Evolutionary conservation across 495 filamentous ascomycete species (phyloP).

Genomic region (Talaromyces thailandensis): DNA sequence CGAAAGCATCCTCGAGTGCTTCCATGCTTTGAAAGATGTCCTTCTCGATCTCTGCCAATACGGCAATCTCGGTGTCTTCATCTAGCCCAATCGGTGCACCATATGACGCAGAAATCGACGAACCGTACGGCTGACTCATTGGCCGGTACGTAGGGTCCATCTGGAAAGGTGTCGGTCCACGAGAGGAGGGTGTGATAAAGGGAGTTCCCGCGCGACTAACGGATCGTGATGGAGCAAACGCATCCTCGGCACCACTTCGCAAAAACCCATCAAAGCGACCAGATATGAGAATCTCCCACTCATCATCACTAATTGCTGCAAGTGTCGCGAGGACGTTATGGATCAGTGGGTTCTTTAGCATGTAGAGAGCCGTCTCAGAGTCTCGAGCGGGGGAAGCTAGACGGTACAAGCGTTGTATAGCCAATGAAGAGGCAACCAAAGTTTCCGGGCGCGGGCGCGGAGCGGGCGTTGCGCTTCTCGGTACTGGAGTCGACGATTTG

Average conservation of each 20-base stretch:
- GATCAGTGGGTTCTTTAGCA: slow-evolving; percentile 71
- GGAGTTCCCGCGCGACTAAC: slow-evolving; percentile 36
- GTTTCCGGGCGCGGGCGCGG: slow-evolving; percentile 56
- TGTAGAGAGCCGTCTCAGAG: slow-evolving; percentile 77
- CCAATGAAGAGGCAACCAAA: slow-evolving; percentile 59
- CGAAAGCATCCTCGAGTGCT: slow-evolving; percentile 88
- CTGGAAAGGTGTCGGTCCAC: slow-evolving; percentile 28
- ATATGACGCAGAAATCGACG: slow-evolving; percentile 23
- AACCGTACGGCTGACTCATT: slow-evolving; percentile 28
- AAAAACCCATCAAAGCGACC: slow-evolving; percentile 97
- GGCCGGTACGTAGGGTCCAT: slow-evolving; percentile 28
- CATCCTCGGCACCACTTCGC: slow-evolving; percentile 79
- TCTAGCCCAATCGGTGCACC: slow-evolving; percentile 74
- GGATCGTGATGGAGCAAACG: slow-evolving; percentile 17
- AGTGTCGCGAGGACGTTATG: slow-evolving; percentile 86
- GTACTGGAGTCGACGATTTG: slow-evolving; percentile 38
- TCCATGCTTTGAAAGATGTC: slow-evolving; percentile 94
- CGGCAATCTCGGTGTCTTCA: slow-evolving; percentile 88
- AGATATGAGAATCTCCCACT: slow-evolving; percentile 95
- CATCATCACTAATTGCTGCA: slow-evolving; percentile 71
- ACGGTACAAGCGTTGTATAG: slow-evolving; percentile 79
- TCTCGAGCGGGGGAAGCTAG: slow-evolving; percentile 63
- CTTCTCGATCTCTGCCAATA: slow-evolving; percentile 81
- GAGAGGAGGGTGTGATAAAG: slow-evolving; percentile 32
- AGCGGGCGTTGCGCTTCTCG: slow-evolving; percentile 26